phyloP scores from a whole-genome alignment of 139 green algal species.

The Coelastrella sp. region DNA sequence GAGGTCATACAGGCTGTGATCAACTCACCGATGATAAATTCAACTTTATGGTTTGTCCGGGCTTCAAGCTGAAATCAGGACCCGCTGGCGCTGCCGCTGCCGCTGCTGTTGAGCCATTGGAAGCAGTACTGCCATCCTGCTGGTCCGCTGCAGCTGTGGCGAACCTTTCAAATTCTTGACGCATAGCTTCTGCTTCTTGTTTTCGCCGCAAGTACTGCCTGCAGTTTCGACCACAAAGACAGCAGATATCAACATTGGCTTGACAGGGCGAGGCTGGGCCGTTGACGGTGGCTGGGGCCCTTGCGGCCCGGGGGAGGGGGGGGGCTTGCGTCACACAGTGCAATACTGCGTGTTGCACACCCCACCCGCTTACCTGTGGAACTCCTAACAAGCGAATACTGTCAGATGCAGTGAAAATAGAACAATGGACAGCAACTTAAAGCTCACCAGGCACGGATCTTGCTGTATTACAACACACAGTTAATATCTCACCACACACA shows the following conservation, averaged over 20 bases:
- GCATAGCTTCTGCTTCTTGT: conserved; percentile 59
- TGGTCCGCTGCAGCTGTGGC: neutral
- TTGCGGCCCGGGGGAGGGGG: neutral
- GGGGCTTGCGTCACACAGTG: no score
- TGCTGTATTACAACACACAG: neutral
- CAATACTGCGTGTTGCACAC: no score
- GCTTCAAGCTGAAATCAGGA: conserved; percentile 12
- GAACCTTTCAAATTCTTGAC: conserved; percentile 8
- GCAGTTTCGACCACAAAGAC: neutral
- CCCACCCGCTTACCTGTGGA: no score
- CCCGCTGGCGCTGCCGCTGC: neutral
- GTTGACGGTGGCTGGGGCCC: neutral
- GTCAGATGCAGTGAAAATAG: no score
- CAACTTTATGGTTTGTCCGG: conserved; percentile 7
- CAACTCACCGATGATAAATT: conserved; percentile 35
- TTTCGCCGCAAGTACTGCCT: conserved; percentile 71
- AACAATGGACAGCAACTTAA: neutral
- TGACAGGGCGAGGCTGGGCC: neutral
- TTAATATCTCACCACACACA: neutral
- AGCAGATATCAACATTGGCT: no score
- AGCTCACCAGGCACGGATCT: neutral
- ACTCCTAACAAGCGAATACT: no score
- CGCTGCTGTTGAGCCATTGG: neutral
- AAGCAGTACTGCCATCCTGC: no score
- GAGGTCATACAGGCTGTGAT: neutral